Conservation (phyloP, 495 filamentous ascomycete genomes). For the Eremomyces bilateralis region DNA sequence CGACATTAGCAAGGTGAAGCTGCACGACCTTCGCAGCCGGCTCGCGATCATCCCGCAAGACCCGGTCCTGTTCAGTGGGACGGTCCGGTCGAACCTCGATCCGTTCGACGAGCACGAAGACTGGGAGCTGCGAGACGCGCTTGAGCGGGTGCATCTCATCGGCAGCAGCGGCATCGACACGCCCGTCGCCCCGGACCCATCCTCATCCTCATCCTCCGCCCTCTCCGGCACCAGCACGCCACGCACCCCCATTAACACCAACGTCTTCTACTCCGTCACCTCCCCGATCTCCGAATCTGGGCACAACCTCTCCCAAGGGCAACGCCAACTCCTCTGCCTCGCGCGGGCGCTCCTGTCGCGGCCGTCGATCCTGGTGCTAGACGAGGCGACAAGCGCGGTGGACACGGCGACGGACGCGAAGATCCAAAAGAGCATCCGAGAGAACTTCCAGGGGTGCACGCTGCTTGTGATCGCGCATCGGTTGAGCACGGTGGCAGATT, state of each 20-base stretch:
- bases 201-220: neutral
- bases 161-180: too few relatives aligned
- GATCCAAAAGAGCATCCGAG: constrained; percentile 60
- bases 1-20: constrained; percentile 8
- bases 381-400: constrained; percentile 75
- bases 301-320: constrained; percentile 65
- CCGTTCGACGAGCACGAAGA: constrained; percentile 56
- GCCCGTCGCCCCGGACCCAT: constrained; percentile 14
- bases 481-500: constrained; percentile 65
- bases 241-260: constrained; percentile 19
- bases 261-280: constrained; percentile 36
- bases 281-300: constrained; percentile 55
- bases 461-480: constrained; percentile 72
- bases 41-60: constrained; percentile 13
- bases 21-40: constrained; percentile 5
- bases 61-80: constrained; percentile 51
- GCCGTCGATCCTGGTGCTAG: constrained; percentile 70
- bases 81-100: constrained; percentile 63
- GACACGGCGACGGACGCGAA: constrained; percentile 71
- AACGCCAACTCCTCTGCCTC: constrained; percentile 72
- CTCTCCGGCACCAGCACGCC: neutral
- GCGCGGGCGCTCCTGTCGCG: constrained; percentile 65
- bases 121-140: constrained; percentile 45
- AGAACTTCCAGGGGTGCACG: constrained; percentile 58
- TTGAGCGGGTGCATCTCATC: constrained; percentile 57